Evolutionary conservation across 1,284 basidiomycete species (phyloP).

Genomic region (Termitomyces sp.): DNA sequence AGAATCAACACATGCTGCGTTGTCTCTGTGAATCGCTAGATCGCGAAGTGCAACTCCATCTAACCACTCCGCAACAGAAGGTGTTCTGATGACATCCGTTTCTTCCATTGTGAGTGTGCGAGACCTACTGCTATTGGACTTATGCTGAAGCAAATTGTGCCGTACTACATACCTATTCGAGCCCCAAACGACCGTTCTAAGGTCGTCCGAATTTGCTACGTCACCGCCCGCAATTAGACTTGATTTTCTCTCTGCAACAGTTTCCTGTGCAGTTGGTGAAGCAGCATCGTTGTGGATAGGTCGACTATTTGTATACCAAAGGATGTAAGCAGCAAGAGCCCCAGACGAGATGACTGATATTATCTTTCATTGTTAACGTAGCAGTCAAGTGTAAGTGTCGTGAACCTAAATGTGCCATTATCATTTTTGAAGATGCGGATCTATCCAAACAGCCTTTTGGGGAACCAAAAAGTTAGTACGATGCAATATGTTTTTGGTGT

Average conservation of each 20-base stretch:
- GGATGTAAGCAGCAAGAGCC: constrained; percentile 25
- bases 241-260: constrained; percentile 10
- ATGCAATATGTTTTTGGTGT: background rate
- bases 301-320: constrained; percentile 32
- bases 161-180: constrained; percentile 25
- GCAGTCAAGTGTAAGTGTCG: background rate
- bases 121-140: constrained; percentile 30
- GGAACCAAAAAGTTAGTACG: background rate
- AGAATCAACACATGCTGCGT: constrained; percentile 82
- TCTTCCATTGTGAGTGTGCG: constrained; percentile 39
- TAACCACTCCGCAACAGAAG: constrained; percentile 50
- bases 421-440: constrained; percentile 21
- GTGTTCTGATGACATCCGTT: constrained; percentile 41
- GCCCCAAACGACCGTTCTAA: constrained; percentile 30
- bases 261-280: constrained; percentile 10
- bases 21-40: constrained; percentile 65
- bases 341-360: constrained; percentile 22
- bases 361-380: background rate
- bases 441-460: constrained; percentile 33
- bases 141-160: background rate
- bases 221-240: constrained; percentile 10
- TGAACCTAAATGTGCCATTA: background rate
- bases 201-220: constrained; percentile 15
- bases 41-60: constrained; percentile 70
- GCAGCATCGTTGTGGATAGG: constrained; percentile 32